Evolutionary conservation across 257 asterid genomes (phyloP).

Genomic region (Penstemon barbatus): DNA sequence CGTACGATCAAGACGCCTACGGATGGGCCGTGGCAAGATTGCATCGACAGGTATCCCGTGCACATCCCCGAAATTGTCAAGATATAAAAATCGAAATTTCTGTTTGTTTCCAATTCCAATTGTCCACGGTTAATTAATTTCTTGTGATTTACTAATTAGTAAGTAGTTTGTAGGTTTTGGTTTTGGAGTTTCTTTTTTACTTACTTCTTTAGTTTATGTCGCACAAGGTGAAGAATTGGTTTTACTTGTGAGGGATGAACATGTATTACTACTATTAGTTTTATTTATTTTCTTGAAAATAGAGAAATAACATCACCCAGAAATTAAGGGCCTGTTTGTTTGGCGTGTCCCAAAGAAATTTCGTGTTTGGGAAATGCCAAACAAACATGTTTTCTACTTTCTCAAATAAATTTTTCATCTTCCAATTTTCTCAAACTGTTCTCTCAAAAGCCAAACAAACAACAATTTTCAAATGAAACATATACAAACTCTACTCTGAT

Average conservation of each 20-base stretch:
- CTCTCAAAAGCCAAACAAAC: too few species aligned
- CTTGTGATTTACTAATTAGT: neutral
- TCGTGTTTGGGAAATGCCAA: too few species aligned
- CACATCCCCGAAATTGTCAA: conserved; percentile 75
- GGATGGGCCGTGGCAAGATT: conserved; percentile 78
- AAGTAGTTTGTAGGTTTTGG: neutral
- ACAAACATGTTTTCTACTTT: too few species aligned
- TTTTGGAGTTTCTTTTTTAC: neutral
- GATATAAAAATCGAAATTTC: conserved; percentile 38
- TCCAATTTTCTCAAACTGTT: too few species aligned
- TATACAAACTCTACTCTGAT: too few species aligned
- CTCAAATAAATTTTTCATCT: too few species aligned
- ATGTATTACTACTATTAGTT: conserved; percentile 14
- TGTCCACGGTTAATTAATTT: neutral
- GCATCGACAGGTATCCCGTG: conserved; percentile 80
- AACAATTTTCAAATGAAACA: too few species aligned
- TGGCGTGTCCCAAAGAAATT: too few species aligned
- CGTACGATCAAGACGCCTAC: conserved; percentile 53
- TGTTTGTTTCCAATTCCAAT: neutral
- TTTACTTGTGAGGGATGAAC: conserved; percentile 16
- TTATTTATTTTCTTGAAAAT: conserved; percentile 16
- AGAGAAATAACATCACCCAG: neutral
- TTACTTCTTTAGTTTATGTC: conserved; percentile 15
- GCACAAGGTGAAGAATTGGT: conserved; percentile 13
- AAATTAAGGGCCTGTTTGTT: too few species aligned